Base-by-base conservation (phyloP, 2,329 filamentous ascomycete genomes). In the Cordyceps cicadae region DNA sequence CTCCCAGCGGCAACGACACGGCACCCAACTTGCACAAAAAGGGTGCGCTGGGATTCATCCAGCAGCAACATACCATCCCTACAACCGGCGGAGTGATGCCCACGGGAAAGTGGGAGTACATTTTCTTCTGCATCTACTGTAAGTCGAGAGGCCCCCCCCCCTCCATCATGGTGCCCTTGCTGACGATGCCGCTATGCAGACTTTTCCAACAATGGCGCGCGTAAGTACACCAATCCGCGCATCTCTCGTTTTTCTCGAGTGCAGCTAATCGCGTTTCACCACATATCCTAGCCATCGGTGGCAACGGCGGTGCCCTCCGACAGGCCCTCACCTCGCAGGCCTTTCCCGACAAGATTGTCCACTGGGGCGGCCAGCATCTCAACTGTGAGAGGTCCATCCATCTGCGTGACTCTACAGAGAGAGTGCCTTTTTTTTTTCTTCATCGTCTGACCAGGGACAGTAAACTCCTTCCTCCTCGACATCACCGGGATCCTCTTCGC, bases 401-500 rank as follows among this genome's bases (percentile, higher is more conserved):
- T 29, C 5, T 8, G 3, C 3, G 6, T 7, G 29, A 8, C 5
- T 29, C 7, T 8, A 8, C 29, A 29, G 29, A 6, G 7, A n/a
- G n/a, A n/a, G n/a, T n/a, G n/a, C n/a, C n/a, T n/a, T 29, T 1
- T 8, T 7, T 29, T 8, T 7, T 7, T 29, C 29, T 29, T 9
- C 34, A 37, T 37, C 1, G 43, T 52, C 41, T 48, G 17, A 32
- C 17, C 15, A 24, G 32, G 29, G 29, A 5, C 24, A 64, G 63
- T 64, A 19, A 64, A 64, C 21, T 62, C 63, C 3, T 60, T 65
- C 26, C 64, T 67, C 15, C 63, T 66, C 24, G 58, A 66, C 54
- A 60, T 66, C 43, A 66, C 65, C 4, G 64, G 64, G n/a, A 62
- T 67, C 54, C 60, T 65, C 6, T 66, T 67, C 48, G 66, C 64